A percentile compares a stretch with the other conserved stretches of the same genome.
These are phyloP conservation scores for Dryas integrifolia DNA, from an alignment of 331 rosid species.

Conservation along the genomic window DNA sequence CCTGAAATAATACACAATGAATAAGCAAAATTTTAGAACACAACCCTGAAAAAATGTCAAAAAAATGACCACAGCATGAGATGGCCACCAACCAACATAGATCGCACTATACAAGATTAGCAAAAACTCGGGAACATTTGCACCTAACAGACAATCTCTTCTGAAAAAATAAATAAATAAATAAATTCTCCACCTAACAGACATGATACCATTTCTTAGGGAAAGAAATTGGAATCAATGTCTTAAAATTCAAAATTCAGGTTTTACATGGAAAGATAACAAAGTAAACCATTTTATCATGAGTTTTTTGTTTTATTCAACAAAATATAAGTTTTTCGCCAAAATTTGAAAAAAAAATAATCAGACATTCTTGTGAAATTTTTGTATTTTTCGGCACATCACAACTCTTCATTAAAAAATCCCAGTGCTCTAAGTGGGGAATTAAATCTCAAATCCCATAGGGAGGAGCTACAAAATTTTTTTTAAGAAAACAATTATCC, in stretches of 20 bases:
- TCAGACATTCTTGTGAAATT: neutral
- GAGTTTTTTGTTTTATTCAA: neutral
- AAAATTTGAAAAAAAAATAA: too few relatives aligned
- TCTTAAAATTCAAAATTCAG: neutral
- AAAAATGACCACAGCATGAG: neutral
- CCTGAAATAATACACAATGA: slow-evolving; percentile 41
- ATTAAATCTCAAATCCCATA: too few relatives aligned
- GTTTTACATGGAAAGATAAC: neutral
- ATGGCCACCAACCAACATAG: neutral
- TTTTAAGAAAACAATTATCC: slow-evolving; percentile 11
- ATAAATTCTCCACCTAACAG: too few relatives aligned
- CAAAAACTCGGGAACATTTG: neutral
- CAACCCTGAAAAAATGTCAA: slow-evolving; percentile 4
- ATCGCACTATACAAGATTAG: neutral
- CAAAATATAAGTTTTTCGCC: too few relatives aligned
- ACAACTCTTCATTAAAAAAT: neutral
- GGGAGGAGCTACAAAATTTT: neutral
- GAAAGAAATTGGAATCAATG: neutral
- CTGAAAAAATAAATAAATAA: too few relatives aligned
- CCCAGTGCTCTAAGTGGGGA: neutral
- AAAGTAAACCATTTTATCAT: neutral
- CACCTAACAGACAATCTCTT: neutral
- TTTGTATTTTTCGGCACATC: neutral
- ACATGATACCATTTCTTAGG: neutral
- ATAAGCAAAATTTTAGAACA: neutral